Base-by-base conservation (phyloP, 1,284 basidiomycete genomes). In the Naganishia sp. region DNA sequence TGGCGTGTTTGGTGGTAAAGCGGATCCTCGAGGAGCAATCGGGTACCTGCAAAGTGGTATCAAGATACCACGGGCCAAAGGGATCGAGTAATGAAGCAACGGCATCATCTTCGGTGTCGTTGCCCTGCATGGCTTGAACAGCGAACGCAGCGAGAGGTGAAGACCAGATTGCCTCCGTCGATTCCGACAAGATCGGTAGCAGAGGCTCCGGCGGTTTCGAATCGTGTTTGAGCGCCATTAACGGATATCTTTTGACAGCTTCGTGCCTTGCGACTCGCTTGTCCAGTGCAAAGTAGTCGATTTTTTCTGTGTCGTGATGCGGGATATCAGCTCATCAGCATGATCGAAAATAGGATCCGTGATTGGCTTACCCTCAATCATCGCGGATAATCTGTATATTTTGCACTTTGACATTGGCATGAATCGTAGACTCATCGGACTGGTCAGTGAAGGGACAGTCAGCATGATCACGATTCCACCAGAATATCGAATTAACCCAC, bases 361-460 rank as follows among this genome's bases (percentile, higher is more conserved):
- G 41, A 41, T 17, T 21, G 7, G 75, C 84, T 68, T 69, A 90
- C 91, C 91, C 83, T 98, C 94, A 18, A 98, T 81, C n/a, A 85
- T 82, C 0, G 91, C 86, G 0, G 85, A 83, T 43, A 98, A 75
- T 25, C 89, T 84, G 76, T 92, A 87, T 6, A 98, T 83, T 77
- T 89, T 90, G 77, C 92, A 84, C 78, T 96, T 96, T 39, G 85
- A 81, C 69, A 94, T 79, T 3, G 95, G 94, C 82, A 91, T 86
- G 65, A 98, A 84, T 1, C 89, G 88, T 47, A 98, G 82, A 61
- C 86, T 86, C 46, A 98, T 81, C 0, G 93, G 92, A 54, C 78
- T 79, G 66, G 2, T n/a, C 5, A 13, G 35, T 1, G 46, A 52
- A 11, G 13, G 35, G 13, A 9, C 7, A 13, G 28, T 52, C 15